Evolutionary conservation across 2,329 filamentous ascomycete species (phyloP), one percentile per base, ranked within the genome.

Genomic region (Celoporthe dispersa): DNA sequence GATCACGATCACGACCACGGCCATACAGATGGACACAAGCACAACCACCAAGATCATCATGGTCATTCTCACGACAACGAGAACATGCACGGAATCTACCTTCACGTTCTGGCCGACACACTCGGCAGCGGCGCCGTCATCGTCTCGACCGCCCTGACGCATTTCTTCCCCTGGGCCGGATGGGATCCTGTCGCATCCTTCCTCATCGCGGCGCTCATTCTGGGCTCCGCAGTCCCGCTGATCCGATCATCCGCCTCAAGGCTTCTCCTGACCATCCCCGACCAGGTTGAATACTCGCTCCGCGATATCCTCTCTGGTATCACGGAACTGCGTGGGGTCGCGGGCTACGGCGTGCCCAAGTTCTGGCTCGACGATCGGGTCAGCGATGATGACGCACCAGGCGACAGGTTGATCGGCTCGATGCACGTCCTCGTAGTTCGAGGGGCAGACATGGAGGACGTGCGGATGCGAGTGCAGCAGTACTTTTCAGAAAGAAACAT

Each of bases 81-180:
- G 76, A 99, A 99, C 78, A 98, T 99, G 94, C 83, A 96, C 75
- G 96, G 96, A 16, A 98, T 99, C 74, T 99, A 97, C 80, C 84
- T 99, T 28, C 96, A 99, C 77, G 93, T 99, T 65, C 86, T 98
- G 37, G 96, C 96, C 7, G 96, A 99, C 78, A 97, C 96, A 0
- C 89, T 98, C 39, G 96, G 96, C 35, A 98, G 94, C 68, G 92
- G 94, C 1, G 96, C 96, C 0, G 96, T 99, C 63, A 97, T 99
- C 72, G 89, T 94, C 44, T 98, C 94, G 9, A 99, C 96, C 0
- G 83, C 93, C 0, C 84, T 98, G 31, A 97, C 97, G 0, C 91
- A 97, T 77, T 90, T 93, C 75, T 92, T 93, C 77, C 92, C 92
- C 22, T 98, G 95, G 94, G 88, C 93, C 8, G 94, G 95, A 33